Evolutionary conservation across 2,329 filamentous ascomycete genomes (phyloP), one percentile per base, ranked within the genome.

Genomic region (Botrytis aclada): DNA sequence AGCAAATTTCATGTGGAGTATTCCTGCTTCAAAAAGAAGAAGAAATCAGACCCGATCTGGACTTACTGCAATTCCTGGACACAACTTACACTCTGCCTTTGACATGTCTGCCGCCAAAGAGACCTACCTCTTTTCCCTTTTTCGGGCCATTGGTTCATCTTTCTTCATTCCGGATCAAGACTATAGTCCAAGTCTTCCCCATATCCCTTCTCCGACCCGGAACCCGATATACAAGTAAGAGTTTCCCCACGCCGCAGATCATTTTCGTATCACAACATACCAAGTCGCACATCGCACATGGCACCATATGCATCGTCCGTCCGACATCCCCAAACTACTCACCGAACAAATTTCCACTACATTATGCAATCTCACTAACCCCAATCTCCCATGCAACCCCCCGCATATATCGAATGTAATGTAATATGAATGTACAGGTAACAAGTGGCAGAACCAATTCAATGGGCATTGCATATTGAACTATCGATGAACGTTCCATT

Each of bases 351-450:
- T 47, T 16, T 29, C 47, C 34, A 56, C 34, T 3, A 18, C 64
- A 39, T 67, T 20, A 54, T 67, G 47, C 6, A 56, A 14, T 37
- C 34, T 67, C 12, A 41, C 25, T 41, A 43, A n/a, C 25, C 25
- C 47, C 25, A 39, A 54, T 39, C 34, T 39, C 25, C 25, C 32
- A 67, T 67, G 45, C 45, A 22, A 56, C 41, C 34, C 64, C 56
- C 47, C 34, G 64, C 47, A 67, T 67, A 39, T 67, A 56, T 67
- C 34, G 47, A 67, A 67, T 67, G 64, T 34, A 12, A 67, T 54
- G 45, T 51, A 66, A 66, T 64, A 29, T 29, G 16, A 47, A 5
- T 41, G 25, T n/a, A 39, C 7, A 56, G 9, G 34, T 56, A 41
- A 41, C 34, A 54, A 22, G 45, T 34, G 47, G 64, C 45, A 54